Percentiles rank a stretch among this genome's conserved stretches.
Evolutionary conservation across 495 filamentous ascomycete genomes (phyloP).

Genomic region (Geoglossum glabrum): DNA sequence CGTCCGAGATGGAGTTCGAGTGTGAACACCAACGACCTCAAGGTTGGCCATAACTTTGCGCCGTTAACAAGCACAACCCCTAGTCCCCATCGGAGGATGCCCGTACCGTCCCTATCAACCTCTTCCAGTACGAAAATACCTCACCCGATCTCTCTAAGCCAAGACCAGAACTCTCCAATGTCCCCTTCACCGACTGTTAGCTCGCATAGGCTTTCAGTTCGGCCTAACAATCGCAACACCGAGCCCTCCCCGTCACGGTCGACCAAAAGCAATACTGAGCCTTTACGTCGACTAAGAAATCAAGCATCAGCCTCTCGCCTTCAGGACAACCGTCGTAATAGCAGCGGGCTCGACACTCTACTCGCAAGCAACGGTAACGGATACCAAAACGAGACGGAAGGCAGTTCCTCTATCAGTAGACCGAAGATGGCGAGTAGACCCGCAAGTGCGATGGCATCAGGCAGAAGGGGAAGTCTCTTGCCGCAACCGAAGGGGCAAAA

Average conservation of each 20-base stretch:
- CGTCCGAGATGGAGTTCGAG: constrained; percentile 67
- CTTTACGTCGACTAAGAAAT: not conserved
- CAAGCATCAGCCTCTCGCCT: constrained; percentile 1
- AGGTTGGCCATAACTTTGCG: constrained; percentile 51
- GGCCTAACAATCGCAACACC: not conserved
- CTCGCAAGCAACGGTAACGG: constrained; percentile 4
- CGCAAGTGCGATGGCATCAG: constrained; percentile 1
- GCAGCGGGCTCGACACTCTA: not conserved
- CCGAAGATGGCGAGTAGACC: not conserved
- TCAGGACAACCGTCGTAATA: not conserved
- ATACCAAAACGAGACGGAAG: constrained; percentile 1
- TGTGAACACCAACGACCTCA: constrained; percentile 45
- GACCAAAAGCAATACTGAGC: not conserved
- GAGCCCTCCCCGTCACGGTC: not conserved
- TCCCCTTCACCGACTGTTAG: not conserved
- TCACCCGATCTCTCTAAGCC: not conserved
- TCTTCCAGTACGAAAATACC: constrained; percentile 2
- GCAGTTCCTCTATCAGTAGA: not conserved
- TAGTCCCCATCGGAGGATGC: constrained; percentile 36
- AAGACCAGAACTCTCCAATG: not conserved
- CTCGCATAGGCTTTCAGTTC: not conserved
- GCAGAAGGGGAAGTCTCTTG: constrained; percentile 4
- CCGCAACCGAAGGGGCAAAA: constrained; percentile 8
- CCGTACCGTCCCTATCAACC: constrained; percentile 12
- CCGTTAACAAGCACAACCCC: constrained; percentile 41